These are phyloP conservation scores for Zalaria obscura DNA, from an alignment of 2,329 filamentous ascomycete species.

Conservation along the genomic window DNA sequence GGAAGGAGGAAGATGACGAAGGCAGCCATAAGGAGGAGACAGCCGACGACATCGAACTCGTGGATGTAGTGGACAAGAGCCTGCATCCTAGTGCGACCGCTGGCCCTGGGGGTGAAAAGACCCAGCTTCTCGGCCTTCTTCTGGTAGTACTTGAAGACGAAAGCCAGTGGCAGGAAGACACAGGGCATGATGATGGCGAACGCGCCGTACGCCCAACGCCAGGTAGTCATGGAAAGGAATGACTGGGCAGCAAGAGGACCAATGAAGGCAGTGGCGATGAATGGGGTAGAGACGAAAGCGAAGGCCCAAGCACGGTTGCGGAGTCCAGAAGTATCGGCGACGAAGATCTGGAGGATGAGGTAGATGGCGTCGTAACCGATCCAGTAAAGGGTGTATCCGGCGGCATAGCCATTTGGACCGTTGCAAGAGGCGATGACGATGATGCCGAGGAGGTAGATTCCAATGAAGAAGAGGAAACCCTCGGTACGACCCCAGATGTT, in stretches of 20 bases:
- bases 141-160: slow-evolving; percentile 14
- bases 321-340: slow-evolving; percentile 10
- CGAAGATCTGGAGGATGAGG: slow-evolving; percentile 8
- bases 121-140: slow-evolving; percentile 15
- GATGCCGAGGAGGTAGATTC: slow-evolving; percentile 8
- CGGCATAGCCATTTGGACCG: slow-evolving; percentile 9
- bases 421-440: slow-evolving; percentile 10
- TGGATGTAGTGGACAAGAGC: slow-evolving; percentile 14
- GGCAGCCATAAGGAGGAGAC: slow-evolving; percentile 12
- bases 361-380: slow-evolving; percentile 9
- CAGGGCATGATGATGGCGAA: slow-evolving; percentile 17
- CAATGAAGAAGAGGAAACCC: slow-evolving; percentile 8
- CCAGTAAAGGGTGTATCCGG: slow-evolving; percentile 11
- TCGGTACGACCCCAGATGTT: slow-evolving; percentile 9
- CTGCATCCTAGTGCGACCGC: slow-evolving; percentile 11
- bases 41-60: slow-evolving; percentile 16
- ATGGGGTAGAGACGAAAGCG: slow-evolving; percentile 17
- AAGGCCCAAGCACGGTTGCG: slow-evolving; percentile 16
- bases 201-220: slow-evolving; percentile 17
- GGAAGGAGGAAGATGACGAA: slow-evolving; percentile 9
- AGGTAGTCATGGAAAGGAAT: slow-evolving; percentile 7
- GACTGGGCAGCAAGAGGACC: slow-evolving; percentile 6
- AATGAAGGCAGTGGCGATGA: slow-evolving; percentile 18
- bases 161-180: slow-evolving; percentile 12
- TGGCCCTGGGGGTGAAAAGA: slow-evolving; percentile 9